These are phyloP conservation scores for Apiospora pterosperma DNA, from an alignment of 2,329 filamentous ascomycete genomes.

Conservation along the genomic window DNA sequence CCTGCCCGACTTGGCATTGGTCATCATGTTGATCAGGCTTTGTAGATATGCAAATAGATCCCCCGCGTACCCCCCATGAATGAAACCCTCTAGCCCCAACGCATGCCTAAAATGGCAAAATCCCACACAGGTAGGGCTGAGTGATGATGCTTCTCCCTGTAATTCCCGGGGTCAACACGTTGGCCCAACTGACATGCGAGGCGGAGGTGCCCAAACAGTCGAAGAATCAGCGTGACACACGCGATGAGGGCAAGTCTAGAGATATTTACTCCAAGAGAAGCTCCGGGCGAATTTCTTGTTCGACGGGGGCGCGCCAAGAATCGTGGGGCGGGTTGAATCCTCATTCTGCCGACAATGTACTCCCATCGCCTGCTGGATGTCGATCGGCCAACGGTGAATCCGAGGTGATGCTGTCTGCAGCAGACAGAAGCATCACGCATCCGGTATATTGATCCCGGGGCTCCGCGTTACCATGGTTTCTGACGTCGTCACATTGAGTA, in stretches of 20 bases:
- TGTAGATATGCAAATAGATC: not conserved
- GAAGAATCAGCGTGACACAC: no score
- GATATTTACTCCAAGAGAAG: not conserved
- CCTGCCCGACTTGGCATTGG: no score
- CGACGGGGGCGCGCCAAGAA: not conserved
- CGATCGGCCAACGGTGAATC: not conserved
- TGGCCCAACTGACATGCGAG: not conserved
- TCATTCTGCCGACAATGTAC: not conserved
- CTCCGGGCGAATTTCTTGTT: not conserved
- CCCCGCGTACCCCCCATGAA: not conserved
- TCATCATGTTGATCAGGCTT: no score
- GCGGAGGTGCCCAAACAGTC: no score
- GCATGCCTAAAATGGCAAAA: not conserved
- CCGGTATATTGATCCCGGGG: not conserved
- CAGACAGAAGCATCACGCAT: not conserved
- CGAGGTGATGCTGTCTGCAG: not conserved
- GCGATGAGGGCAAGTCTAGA: not conserved
- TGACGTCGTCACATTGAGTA: not conserved
- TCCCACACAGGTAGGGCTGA: slow-evolving; percentile 1
- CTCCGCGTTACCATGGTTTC: not conserved
- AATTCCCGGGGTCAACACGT: not conserved
- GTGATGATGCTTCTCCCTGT: not conserved
- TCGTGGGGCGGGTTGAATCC: not conserved
- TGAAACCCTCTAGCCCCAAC: not conserved
- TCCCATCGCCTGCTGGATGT: not conserved